Evolutionary conservation across 1,284 basidiomycete genomes (phyloP), one percentile per base, ranked within the genome.

Genomic region (Ceratobasidium sp.): DNA sequence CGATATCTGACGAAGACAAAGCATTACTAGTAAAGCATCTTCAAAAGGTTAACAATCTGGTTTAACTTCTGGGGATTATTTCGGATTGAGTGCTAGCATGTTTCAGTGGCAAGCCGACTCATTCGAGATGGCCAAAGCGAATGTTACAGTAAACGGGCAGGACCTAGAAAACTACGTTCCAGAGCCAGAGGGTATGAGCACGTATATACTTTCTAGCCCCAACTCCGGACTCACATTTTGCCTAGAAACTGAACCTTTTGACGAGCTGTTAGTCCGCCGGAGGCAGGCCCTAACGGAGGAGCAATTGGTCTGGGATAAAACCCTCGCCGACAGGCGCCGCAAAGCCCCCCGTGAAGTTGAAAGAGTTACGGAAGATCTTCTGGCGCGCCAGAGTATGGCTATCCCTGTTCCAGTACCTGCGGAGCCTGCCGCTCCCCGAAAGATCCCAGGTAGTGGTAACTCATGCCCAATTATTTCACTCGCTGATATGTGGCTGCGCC

Each of bases 61-160:
- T 77, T 62, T 43, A 51, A 63, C 29, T 53, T 51, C 51, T 76
- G 9, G 31, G 54, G 24, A 71, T 16, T 75, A 51, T 41, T 62
- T 31, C 27, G 39, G 58, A 61, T 41, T 7, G 37, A 41, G 1
- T 72, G 49, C 37, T 16, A 14, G 34, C 14, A 43, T 16, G 6
- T 16, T 46, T 7, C 75, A 92, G 91, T 90, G 87, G 78, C 83
- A 90, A 56, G 86, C 89, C 34, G 81, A 80, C 27, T 87, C 89
- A 43, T 90, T 93, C 78, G 84, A 85, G 48, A 86, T 89, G 76
- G 86, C 89, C 0, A 86, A 88, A 77, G 86, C 88, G 7, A 95
- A 94, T 80, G 80, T 95, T 24, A 87, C 91, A 46, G 87, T 94
- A 39, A 94, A 95, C 79, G 93, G 93, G 14, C 88, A 90, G 74